phyloP scores from a whole-genome alignment of 2,329 filamentous ascomycete species.

The Neofusicoccum ribis region DNA sequence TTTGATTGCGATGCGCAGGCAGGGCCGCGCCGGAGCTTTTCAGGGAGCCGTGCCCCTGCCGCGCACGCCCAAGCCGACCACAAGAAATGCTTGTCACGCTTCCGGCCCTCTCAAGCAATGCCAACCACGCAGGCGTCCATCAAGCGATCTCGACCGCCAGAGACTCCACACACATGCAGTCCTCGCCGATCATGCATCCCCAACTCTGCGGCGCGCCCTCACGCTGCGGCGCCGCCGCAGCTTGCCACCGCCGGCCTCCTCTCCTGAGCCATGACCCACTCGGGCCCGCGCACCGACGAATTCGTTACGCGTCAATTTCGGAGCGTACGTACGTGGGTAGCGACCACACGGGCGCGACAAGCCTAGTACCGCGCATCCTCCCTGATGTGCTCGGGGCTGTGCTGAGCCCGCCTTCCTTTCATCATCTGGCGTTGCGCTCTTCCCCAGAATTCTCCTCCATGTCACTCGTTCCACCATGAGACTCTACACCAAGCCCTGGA shows the following conservation, averaged over 20 bases:
- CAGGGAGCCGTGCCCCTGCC: constrained; percentile 4
- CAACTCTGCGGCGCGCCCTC: too few relatives aligned
- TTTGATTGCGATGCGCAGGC: not conserved
- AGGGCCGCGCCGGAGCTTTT: not conserved
- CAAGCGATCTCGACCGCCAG: not conserved
- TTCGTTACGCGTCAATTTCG: constrained; percentile 22
- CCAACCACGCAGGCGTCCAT: constrained; percentile 5
- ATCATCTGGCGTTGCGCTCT: constrained; percentile 14
- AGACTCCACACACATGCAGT: not conserved
- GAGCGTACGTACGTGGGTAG: constrained; percentile 5
- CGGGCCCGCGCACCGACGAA: constrained; percentile 15
- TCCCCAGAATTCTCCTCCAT: constrained; percentile 11
- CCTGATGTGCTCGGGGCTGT: constrained; percentile 12
- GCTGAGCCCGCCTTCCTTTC: constrained; percentile 5
- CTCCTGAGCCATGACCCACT: constrained; percentile 18
- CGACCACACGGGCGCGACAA: not conserved
- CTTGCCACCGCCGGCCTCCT: not conserved
- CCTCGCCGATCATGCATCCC: not conserved
- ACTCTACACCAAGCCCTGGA: constrained; percentile 4
- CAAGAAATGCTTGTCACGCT: constrained; percentile 7
- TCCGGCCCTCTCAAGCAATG: not conserved
- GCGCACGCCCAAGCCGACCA: constrained; percentile 1
- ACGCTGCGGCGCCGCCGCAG: too few relatives aligned
- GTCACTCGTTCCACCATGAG: constrained; percentile 21
- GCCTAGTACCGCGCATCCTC: constrained; percentile 3